phyloP scores from a whole-genome alignment of 2,329 filamentous ascomycete genomes.

The Bertia moriformis region DNA sequence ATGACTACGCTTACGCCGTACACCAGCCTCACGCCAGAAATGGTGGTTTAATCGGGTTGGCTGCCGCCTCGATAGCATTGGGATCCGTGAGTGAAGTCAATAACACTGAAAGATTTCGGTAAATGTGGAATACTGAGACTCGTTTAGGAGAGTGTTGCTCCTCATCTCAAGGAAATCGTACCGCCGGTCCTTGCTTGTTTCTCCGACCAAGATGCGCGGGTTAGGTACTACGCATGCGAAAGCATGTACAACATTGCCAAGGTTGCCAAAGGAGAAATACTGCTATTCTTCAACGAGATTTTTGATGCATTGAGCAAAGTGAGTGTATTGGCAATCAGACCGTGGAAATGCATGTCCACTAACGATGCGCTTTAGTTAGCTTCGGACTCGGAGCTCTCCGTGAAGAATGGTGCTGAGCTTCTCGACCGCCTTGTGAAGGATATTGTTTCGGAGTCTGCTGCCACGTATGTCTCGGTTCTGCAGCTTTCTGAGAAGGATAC shows the following conservation, averaged over 20 bases:
- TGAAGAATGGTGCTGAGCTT: slow-evolving; percentile 94
- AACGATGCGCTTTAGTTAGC: slow-evolving; percentile 60
- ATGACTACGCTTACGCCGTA: slow-evolving; percentile 93
- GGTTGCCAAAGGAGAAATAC: slow-evolving; percentile 91
- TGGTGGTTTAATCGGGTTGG: slow-evolving; percentile 86
- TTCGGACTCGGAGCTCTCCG: slow-evolving; percentile 87
- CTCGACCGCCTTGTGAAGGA: slow-evolving; percentile 91
- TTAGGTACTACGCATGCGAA: slow-evolving; percentile 96
- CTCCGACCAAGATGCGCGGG: slow-evolving; percentile 90
- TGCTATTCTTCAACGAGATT: slow-evolving; percentile 95
- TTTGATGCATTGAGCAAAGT: slow-evolving; percentile 97
- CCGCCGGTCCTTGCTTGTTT: slow-evolving; percentile 95
- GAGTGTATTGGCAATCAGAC: no score
- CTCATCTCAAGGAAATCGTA: slow-evolving; percentile 80
- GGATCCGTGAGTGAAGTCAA: slow-evolving; percentile 72
- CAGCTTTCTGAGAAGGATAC: slow-evolving; percentile 23
- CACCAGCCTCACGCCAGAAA: slow-evolving; percentile 94
- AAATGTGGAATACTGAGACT: no score
- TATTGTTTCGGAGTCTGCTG: slow-evolving; percentile 86
- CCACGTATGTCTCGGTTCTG: slow-evolving; percentile 83
- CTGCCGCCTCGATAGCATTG: slow-evolving; percentile 87
- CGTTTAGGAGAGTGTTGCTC: background rate
- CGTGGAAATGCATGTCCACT: no score
- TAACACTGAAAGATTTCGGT: no score
- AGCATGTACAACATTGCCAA: slow-evolving; percentile 99